phyloP scores from a whole-genome alignment of 345 rosid genomes.

The Rhodamnia rubescens region DNA sequence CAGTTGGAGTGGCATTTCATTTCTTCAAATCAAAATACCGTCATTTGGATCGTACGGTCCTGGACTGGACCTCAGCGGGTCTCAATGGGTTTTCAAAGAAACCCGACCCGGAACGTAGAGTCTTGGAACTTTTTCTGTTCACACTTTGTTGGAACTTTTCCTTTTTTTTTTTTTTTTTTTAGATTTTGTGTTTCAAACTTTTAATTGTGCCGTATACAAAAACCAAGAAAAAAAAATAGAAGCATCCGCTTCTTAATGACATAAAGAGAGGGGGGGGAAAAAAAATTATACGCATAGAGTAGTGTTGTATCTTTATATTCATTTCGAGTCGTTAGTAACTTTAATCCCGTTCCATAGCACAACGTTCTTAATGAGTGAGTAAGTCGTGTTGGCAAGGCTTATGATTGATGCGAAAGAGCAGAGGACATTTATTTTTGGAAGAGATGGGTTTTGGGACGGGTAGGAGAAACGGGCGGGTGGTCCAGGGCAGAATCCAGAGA shows the following conservation, averaged over 20 bases:
- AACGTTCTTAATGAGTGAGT: rapidly evolving
- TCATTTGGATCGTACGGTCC: not conserved
- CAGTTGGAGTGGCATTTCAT: not conserved
- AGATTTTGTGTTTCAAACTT: not conserved
- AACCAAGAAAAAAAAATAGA: not conserved
- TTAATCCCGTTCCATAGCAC: not conserved
- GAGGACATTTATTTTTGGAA: not conserved
- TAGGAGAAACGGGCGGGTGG: not conserved
- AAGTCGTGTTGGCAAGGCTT: not conserved
- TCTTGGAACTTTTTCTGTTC: not conserved
- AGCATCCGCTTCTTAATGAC: not conserved
- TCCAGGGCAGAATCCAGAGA: not conserved
- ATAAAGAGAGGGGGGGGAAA: not conserved
- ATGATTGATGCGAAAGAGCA: not conserved
- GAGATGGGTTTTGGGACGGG: not conserved
- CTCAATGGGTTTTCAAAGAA: not conserved
- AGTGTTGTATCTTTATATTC: not conserved
- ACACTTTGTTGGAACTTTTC: not conserved
- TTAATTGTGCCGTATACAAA: not conserved
- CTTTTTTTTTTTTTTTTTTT: not conserved
- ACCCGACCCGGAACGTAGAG: not conserved
- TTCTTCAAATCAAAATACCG: not conserved
- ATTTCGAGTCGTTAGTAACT: not conserved
- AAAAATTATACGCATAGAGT: rapidly evolving
- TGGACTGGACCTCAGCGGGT: not conserved